Conservation (phyloP, 306 rosid species). For the Cicer cuneatum region DNA sequence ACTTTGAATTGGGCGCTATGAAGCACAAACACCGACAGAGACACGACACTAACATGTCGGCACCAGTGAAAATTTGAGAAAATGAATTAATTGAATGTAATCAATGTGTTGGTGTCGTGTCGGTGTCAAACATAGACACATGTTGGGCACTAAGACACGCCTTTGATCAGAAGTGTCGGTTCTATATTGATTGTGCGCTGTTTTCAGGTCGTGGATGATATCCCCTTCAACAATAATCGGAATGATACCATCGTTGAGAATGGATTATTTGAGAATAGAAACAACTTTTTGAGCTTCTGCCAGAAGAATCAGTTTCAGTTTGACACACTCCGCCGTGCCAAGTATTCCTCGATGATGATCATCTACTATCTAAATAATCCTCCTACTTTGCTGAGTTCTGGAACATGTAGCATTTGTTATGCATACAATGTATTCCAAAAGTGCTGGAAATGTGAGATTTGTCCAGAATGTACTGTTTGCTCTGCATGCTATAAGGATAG, state of each 20-base stretch:
- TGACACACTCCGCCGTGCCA: constrained; percentile 70
- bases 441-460: constrained; percentile 55
- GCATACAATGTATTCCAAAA: constrained; percentile 32
- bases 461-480: constrained; percentile 54
- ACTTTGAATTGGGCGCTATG: constrained; percentile 5
- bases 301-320: constrained; percentile 57
- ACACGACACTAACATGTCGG: no score
- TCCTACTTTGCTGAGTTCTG: constrained; percentile 13
- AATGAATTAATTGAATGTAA: no score
- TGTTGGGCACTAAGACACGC: no score
- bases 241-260: constrained; percentile 53
- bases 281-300: constrained; percentile 57
- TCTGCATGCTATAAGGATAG: constrained; percentile 51
- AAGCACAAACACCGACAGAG: no score
- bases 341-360: constrained; percentile 71
- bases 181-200: background rate
- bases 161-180: no score
- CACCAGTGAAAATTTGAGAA: no score
- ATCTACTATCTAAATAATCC: constrained; percentile 51
- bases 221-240: constrained; percentile 53
- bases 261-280: constrained; percentile 51
- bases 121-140: no score
- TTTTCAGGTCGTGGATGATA: constrained; percentile 53
- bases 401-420: constrained; percentile 52
- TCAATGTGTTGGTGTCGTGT: no score